Base-by-base conservation (phyloP, 257 asterid genomes). In the Solanum boliviense region DNA sequence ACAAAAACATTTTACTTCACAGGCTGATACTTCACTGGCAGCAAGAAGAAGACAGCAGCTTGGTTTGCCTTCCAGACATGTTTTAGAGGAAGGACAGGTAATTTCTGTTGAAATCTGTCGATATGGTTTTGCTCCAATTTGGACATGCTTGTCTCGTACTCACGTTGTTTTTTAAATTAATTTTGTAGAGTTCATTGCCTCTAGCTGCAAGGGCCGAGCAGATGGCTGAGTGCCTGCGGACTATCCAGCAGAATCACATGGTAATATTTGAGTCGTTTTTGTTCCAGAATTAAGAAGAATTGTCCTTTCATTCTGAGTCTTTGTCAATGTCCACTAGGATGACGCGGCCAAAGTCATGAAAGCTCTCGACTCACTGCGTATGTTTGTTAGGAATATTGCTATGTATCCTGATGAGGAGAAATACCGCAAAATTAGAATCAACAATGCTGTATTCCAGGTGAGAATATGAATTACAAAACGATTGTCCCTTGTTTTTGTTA, bases 131-230 rank as follows among this genome's bases (percentile, higher is more conserved):
- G 86, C 52, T 89, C 48, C 62, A 34, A 38, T 88, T 32, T 15
- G 6, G 67, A 60, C 71, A 41, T 44, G 44, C 87, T 83, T 86
- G 36, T 83, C 38, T n/a, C 60, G 71, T 79, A 86, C 82, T 83
- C 87, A 81, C 46, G 85, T 60, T 72, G 38, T 48, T 48, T 88
- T 87, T 86, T 74, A 52, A 87, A 89, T 65, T 67, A 31, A 46
- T 65, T 39, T 2, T 89, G 85, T 94, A 97, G 99, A 96, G 98
- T 92, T 95, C 89, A 56, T 88, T 97, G 88, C 97, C 99, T 85
- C 98, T 98, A 87, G 99, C 98, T 88, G 93, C 99, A 74, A 96
- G 93, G 91, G 91, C 94, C 44, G 99, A 95, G 91, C 96, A 90
- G 87, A 95, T 97, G 98, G 93, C 98, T 88, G 98, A 96, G 93